Conservation (phyloP, 257 asterid species). For the Salvia hispanica region DNA sequence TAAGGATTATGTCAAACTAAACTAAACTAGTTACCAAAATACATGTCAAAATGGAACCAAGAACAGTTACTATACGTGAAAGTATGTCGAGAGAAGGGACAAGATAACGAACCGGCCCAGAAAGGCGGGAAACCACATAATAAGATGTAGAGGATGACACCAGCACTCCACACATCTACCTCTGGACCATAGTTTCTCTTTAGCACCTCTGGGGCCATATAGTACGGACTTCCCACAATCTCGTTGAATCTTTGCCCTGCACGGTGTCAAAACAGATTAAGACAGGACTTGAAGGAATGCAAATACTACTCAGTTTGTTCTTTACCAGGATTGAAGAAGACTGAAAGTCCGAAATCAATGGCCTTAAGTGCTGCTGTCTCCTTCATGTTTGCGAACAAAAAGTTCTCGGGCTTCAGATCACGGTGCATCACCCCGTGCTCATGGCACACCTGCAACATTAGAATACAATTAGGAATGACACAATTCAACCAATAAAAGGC, state of each 20-base stretch:
- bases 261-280: no score
- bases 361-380: slow-evolving; percentile 66
- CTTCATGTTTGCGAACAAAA: slow-evolving; percentile 59
- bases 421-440: slow-evolving; percentile 71
- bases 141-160: slow-evolving; percentile 70
- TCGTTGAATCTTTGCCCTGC: slow-evolving; percentile 65
- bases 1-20: no score
- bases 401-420: slow-evolving; percentile 71
- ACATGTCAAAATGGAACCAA: no score
- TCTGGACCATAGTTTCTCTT: slow-evolving; percentile 68
- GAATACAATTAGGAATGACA: no score
- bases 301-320: no score
- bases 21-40: no score
- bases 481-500: no score
- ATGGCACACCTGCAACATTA: slow-evolving; percentile 52
- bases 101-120: slow-evolving; percentile 61
- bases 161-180: slow-evolving; percentile 78
- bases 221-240: slow-evolving; percentile 78
- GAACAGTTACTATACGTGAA: no score
- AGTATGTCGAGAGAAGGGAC: no score
- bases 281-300: no score
- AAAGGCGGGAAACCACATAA: slow-evolving; percentile 74
- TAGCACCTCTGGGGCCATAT: slow-evolving; percentile 81
- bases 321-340: slow-evolving; percentile 67
- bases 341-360: slow-evolving; percentile 68